phyloP scores from a whole-genome alignment of 345 rosid genomes.

The Sapria himalayana region DNA sequence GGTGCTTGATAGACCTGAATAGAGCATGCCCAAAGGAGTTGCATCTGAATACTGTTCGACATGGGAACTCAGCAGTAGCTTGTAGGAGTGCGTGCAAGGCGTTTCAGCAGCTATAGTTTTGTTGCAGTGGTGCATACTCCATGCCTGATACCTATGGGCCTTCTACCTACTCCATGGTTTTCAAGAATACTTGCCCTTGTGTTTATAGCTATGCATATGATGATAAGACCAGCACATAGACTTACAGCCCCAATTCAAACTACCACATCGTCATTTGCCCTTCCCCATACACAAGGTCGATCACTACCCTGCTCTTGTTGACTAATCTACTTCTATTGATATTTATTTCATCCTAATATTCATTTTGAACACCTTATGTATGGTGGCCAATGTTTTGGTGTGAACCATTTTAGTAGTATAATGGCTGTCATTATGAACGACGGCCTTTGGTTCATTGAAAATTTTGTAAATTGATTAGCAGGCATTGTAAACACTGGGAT shows the following conservation, averaged over 20 bases:
- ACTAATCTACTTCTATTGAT: too few species aligned
- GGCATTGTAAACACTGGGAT: too few species aligned
- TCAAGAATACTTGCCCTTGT: conserved; percentile 67
- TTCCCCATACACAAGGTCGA: conserved; percentile 58
- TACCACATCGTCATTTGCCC: conserved; percentile 86
- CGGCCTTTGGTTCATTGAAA: too few species aligned
- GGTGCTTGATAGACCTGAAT: conserved; percentile 61
- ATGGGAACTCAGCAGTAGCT: conserved; percentile 30
- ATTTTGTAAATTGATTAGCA: too few species aligned
- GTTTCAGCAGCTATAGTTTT: conserved; percentile 50
- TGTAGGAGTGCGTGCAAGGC: conserved; percentile 94
- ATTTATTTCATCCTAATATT: too few species aligned
- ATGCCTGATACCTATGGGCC: conserved; percentile 71
- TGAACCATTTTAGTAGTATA: too few species aligned
- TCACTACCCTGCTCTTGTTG: too few species aligned
- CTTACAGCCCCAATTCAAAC: conserved; percentile 56
- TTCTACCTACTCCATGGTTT: conserved; percentile 42
- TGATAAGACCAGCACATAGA: conserved; percentile 81
- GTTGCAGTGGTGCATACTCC: conserved; percentile 53
- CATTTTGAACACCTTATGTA: too few species aligned
- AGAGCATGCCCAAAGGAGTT: conserved; percentile 66
- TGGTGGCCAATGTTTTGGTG: too few species aligned
- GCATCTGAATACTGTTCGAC: conserved; percentile 27
- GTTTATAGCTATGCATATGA: conserved; percentile 99
- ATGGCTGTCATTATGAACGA: too few species aligned